Percentiles rank a stretch among this genome's conserved stretches.
Evolutionary conservation across 306 rosid species (phyloP).

Genomic region (Lablab purpureus): DNA sequence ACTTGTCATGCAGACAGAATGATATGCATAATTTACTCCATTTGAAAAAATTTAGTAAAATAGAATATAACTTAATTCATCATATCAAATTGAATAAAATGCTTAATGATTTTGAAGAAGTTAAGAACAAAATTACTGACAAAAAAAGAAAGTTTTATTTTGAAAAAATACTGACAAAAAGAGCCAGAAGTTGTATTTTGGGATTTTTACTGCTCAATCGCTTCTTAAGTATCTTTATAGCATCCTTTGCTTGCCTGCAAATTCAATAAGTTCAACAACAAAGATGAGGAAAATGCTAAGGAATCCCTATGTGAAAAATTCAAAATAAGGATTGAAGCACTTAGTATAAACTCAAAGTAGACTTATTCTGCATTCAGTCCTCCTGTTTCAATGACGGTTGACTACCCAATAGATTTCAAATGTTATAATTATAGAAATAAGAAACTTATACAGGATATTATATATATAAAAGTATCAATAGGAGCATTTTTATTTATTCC

Average conservation of each 20-base stretch:
- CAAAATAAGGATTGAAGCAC: slow-evolving; percentile 8
- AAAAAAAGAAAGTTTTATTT: background rate
- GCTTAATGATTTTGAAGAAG: slow-evolving; percentile 31
- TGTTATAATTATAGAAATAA: no score
- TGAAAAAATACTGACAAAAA: slow-evolving; percentile 68
- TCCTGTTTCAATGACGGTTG: background rate
- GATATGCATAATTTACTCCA: background rate
- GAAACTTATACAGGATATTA: no score
- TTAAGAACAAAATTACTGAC: slow-evolving; percentile 39
- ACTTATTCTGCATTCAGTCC: background rate
- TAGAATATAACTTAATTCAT: slow-evolving; percentile 4
- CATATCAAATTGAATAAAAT: slow-evolving; percentile 29
- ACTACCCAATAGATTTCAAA: background rate
- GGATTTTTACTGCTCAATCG: slow-evolving; percentile 79
- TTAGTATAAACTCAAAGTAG: slow-evolving; percentile 24
- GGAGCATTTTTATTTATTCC: no score
- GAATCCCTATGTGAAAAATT: slow-evolving; percentile 21
- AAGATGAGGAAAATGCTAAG: slow-evolving; percentile 31
- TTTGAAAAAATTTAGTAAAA: background rate
- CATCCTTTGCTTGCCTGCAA: slow-evolving; percentile 97
- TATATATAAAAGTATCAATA: no score
- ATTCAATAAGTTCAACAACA: slow-evolving; percentile 40
- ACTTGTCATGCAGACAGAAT: background rate
- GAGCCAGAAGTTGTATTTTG: slow-evolving; percentile 87
- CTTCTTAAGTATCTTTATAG: slow-evolving; percentile 91